Base-by-base conservation (phyloP, 73 alveolate genomes). In the Paramecium octaurelia region DNA sequence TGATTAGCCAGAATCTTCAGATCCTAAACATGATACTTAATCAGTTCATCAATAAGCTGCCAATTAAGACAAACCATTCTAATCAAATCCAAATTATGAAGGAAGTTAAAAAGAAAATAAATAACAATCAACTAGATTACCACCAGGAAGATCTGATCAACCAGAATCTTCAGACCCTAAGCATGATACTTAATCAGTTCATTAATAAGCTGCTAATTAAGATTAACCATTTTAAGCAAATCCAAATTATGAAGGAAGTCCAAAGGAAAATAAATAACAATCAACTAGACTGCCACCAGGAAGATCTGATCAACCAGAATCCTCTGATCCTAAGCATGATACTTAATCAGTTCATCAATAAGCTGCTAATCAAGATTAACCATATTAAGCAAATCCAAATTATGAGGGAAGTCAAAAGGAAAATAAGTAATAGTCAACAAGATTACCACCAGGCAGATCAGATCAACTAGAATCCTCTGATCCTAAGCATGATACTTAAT, bases 241-340 rank as follows among this genome's bases (percentile, higher is more conserved):
- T 58, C 73, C 73, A 18, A 58, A 18, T 23, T 58, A 58, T 58
- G 10, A 58, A 58, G 84, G 50, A 23, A 31, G 84, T 12, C 7
- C 2, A 27, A 31, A 64, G 12, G 84, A 64, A 64, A 9, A 18
- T 14, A 64, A 64, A 27, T 27, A 64, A 64, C 9, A 27, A 3
- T 64, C 84, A 6, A 64, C 84, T 11, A 20, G 84, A 64, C 27
- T 64, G 31, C 84, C 84, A 64, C 84, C 84, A 29, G 84, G 84
- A 10, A 64, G 84, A 64, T 64, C 84, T 27, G 84, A 64, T 14
- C 27, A 27, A 1, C 84, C 44, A 8, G 84, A 64, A 31, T 64
- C 84, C 27, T 64, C 84, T 14, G 27, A 64, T 64, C 84, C 84
- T 27, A 3, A 64, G 31, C 48, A 64, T 64, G 84, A 64, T 34